Evolutionary conservation across 768 basidiomycete species (phyloP), one percentile per base, ranked within the genome.

Genomic region (Mycena amicta): DNA sequence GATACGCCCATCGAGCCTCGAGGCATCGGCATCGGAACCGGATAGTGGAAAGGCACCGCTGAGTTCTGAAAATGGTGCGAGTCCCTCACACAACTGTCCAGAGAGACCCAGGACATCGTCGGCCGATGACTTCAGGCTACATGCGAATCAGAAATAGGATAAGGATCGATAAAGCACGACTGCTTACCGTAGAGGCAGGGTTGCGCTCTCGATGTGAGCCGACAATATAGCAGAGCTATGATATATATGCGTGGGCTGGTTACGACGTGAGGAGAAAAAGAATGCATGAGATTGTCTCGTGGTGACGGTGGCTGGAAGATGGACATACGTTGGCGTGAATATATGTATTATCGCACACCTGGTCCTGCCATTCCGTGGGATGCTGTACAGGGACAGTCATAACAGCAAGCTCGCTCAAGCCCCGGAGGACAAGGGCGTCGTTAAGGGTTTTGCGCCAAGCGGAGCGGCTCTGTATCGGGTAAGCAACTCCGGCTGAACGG

Each of bases 221-320:
- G 88, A 83, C 18, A 88, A 67, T 43, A 88, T 69, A 13, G 86
- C 84, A 13, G 87, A 86, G 23, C 74, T 74, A 46, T 82, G 79
- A 68, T 85, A 87, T 4, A 70, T 52, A 49, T 70, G 73, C 29
- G 70, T 61, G 20, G 56, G 54, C 77, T 80, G n/a, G n/a, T n/a
- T n/a, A n/a, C n/a, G n/a, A n/a, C n/a, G n/a, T n/a, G n/a, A n/a
- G n/a, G n/a, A n/a, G n/a, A n/a, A n/a, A 16, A 45, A 27, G 18
- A 58, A 55, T 54, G 39, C n/a, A n/a, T 29, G n/a, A n/a, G 22
- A 23, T 15, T 5, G 8, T 8, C 22, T 49, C 47, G 47, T 28
- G 8, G 47, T 25, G n/a, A n/a, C n/a, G n/a, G n/a, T n/a, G n/a
- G n/a, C n/a, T 28, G 12, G 25, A 8, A 28, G 25, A 63, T 56